Evolutionary conservation across 768 basidiomycete species (phyloP).

Genomic region (Lepiota subincarnata): DNA sequence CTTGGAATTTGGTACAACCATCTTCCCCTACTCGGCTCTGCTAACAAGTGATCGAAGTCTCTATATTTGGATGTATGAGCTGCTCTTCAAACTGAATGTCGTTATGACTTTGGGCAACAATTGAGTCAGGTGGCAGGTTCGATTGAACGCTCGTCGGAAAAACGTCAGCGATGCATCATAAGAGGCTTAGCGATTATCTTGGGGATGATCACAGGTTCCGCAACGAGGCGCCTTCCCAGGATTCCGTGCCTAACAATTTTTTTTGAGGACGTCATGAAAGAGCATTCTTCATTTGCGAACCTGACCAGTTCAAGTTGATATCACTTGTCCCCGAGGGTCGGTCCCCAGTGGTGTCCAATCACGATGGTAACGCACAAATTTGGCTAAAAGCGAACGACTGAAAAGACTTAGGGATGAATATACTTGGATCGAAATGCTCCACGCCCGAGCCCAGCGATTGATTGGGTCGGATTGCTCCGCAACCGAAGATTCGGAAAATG

Average conservation of each 20-base stretch:
- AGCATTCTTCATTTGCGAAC: background rate
- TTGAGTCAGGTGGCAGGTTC: background rate
- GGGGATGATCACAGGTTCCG: background rate
- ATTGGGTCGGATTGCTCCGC: background rate
- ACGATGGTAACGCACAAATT: slow-evolving; percentile 1
- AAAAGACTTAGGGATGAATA: background rate
- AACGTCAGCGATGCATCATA: background rate
- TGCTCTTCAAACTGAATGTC: background rate
- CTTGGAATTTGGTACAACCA: background rate
- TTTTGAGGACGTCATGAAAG: background rate
- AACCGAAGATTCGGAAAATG: background rate
- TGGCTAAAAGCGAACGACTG: background rate
- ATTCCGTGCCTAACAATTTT: background rate
- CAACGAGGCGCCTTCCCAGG: background rate
- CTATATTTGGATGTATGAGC: background rate
- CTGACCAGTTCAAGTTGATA: background rate
- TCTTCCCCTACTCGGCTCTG: background rate
- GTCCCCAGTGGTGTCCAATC: background rate
- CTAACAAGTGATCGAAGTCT: background rate
- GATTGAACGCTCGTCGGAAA: background rate
- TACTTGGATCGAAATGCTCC: background rate
- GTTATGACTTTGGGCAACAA: background rate
- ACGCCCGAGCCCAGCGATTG: too few species aligned
- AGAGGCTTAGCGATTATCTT: background rate
- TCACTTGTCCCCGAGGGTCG: background rate